phyloP scores from a whole-genome alignment of 306 rosid genomes.

The Quercus wislizeni region DNA sequence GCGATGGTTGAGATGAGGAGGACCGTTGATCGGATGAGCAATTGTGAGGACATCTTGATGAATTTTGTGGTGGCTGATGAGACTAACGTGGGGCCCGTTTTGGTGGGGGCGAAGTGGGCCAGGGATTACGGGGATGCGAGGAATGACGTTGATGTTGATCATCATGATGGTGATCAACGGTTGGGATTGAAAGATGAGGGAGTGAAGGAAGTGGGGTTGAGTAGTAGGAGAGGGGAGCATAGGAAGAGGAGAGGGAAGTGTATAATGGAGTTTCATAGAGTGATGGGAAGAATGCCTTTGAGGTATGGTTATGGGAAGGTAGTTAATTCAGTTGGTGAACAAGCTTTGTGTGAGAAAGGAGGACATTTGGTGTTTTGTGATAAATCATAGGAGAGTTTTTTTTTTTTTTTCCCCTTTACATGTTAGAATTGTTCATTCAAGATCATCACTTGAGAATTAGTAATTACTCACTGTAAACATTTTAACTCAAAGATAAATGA shows the following conservation, averaged over 20 bases:
- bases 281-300: conserved; percentile 64
- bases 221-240: conserved; percentile 69
- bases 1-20: conserved; percentile 47
- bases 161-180: conserved; percentile 2
- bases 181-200: conserved; percentile 24
- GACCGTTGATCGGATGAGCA: conserved; percentile 47
- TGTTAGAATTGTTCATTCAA: too few relatives aligned
- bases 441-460: too few relatives aligned
- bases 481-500: too few relatives aligned
- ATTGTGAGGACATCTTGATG: conserved; percentile 91
- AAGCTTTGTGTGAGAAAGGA: conserved; percentile 61
- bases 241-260: conserved; percentile 79
- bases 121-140: conserved; percentile 82
- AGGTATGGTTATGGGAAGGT: conserved; percentile 68
- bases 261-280: conserved; percentile 64
- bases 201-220: conserved; percentile 57
- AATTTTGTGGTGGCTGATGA: conserved; percentile 69
- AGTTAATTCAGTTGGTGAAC: conserved; percentile 69
- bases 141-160: conserved; percentile 25
- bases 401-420: too few relatives aligned
- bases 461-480: too few relatives aligned
- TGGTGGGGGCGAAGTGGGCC: conserved; percentile 62
- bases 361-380: conserved; percentile 69
- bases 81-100: conserved; percentile 54
- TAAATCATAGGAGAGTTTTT: conserved; percentile 1